Base-by-base conservation (phyloP, 2,329 filamentous ascomycete genomes). In the Metarhizium brunneum region DNA sequence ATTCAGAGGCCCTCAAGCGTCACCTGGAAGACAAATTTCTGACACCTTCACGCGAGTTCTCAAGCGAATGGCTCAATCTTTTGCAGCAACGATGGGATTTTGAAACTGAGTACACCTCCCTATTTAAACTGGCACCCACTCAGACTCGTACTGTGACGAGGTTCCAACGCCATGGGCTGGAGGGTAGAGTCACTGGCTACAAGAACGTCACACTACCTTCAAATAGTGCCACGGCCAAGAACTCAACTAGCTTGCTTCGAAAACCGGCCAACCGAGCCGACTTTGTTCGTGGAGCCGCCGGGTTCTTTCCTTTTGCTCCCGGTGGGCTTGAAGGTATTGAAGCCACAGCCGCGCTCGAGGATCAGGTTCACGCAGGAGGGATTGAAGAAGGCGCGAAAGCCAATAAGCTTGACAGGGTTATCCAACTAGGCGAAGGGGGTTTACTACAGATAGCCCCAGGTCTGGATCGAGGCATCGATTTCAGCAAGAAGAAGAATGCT, bases 91-190 rank as follows among this genome's bases (percentile, higher is more conserved):
- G 81, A 65, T 99, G 92, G 94, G 89, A 96, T 60, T 80, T 84
- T 56, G 83, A 89, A 4, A 81, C 85, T 42, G 87, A 96, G 64
- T 88, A 92, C 67, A 82, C 84, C n/a, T 85, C 90, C 56, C 80
- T 97, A 18, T 96, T 95, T 71, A 83, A 86, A 60, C 80, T 97
- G 54, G 90, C 91, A 1, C 89, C 91, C 3, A 95, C 92, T 0
- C 94, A 97, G 72, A 92, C 91, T 16, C 84, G 94, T 56, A 97
- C 92, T n/a, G 86, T 96, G 62, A 96, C 90, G 32, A 85, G 94
- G 35, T 99, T 99, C 69, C 87, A 85, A 48, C 82, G 94, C 55
- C 90, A 96, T 71, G 94, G 94, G 6, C 79, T 97, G 14, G 91
- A 97, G 71, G 94, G 94, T 25, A 83, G 87, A 53, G 92, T 99